Conservation (phyloP, 768 basidiomycete genomes). For the Collybia sordida region DNA sequence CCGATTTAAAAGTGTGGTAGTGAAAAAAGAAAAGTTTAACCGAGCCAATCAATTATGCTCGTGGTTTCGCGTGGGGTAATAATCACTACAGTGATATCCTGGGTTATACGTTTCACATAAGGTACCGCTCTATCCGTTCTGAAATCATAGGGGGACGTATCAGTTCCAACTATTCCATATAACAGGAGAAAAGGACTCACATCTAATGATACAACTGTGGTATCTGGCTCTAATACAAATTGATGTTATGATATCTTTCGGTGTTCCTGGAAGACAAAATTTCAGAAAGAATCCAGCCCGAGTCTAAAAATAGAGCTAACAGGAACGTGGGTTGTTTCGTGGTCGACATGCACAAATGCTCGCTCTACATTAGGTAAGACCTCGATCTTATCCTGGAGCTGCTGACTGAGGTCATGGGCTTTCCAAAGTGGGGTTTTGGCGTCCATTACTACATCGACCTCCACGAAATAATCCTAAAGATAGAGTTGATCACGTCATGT, state of each 20-base stretch:
- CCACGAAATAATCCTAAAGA: conserved; percentile 83
- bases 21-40: not conserved
- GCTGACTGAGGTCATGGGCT: conserved; percentile 83
- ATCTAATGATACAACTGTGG: conserved; percentile 2
- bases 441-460: conserved; percentile 93
- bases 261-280: conserved; percentile 39
- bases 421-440: conserved; percentile 86
- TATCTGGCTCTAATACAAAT: not conserved
- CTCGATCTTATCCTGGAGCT: conserved; percentile 87
- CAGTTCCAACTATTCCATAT: not conserved
- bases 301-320: conserved; percentile 24
- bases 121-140: conserved; percentile 5
- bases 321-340: conserved; percentile 81
- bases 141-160: not conserved
- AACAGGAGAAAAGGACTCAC: not conserved
- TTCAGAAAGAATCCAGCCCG: not conserved
- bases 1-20: no score
- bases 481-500: conserved; percentile 1
- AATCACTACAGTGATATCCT: not conserved
- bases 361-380: conserved; percentile 86
- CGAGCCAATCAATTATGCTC: not conserved
- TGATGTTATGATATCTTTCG: conserved; percentile 32
- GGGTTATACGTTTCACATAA: not conserved
- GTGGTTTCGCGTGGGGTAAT: conserved; percentile 3
- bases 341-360: conserved; percentile 94